These are phyloP conservation scores for Parasitella parasitica DNA, from an alignment of 371 early-diverging fungal genomes.

Conservation along the genomic window DNA sequence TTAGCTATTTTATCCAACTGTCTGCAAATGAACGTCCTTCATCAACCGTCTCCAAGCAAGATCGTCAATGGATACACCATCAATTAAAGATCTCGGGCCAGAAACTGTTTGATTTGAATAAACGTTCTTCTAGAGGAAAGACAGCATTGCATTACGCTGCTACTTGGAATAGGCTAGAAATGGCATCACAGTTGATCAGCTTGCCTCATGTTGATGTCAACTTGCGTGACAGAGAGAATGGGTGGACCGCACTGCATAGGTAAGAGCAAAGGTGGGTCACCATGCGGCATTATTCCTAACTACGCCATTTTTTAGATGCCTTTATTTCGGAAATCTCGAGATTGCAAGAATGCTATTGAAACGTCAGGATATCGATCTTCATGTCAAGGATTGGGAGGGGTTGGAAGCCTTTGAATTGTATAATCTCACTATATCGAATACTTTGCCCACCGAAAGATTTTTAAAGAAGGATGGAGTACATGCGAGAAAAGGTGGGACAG, in stretches of 20 bases:
- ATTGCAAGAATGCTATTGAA: conserved; percentile 56
- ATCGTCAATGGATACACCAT: conserved; percentile 15
- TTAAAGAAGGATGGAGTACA: neutral
- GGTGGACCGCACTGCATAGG: conserved; percentile 75
- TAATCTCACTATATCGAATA: conserved; percentile 13
- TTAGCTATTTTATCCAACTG: conserved; percentile 31
- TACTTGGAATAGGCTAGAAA: conserved; percentile 41
- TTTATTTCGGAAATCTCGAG: conserved; percentile 65
- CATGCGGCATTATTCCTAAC: too few species aligned
- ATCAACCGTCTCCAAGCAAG: conserved; percentile 15
- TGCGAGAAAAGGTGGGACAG: conserved; percentile 39
- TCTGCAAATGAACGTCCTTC: conserved; percentile 14
- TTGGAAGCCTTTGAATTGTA: conserved; percentile 31
- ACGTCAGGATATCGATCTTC: conserved; percentile 56
- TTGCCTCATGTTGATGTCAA: conserved; percentile 62
- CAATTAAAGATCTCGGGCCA: conserved; percentile 15
- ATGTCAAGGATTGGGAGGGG: conserved; percentile 46
- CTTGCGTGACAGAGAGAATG: conserved; percentile 64
- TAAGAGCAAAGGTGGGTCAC: conserved; percentile 1
- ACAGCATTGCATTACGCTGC: conserved; percentile 53
- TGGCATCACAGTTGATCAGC: conserved; percentile 43
- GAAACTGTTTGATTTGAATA: conserved; percentile 43
- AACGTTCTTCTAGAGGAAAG: conserved; percentile 43
- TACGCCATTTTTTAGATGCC: conserved; percentile 53
- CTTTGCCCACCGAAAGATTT: conserved; percentile 6